Base-by-base conservation (phyloP, 108 stramenopile species). In the Schizochytrium sp. region DNA sequence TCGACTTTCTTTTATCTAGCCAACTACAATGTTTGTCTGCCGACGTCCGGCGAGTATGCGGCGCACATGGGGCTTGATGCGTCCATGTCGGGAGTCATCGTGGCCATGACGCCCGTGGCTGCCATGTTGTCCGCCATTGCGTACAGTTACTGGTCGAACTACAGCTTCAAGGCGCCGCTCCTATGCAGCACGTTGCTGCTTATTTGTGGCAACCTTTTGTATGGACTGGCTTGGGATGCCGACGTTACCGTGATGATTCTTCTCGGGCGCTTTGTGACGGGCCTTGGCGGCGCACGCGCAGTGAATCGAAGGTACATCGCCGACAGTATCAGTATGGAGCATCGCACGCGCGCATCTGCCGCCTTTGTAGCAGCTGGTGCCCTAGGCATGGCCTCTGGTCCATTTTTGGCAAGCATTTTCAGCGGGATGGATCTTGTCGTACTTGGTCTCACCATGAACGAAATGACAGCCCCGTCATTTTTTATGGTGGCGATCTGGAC, bases 271-370 rank as follows among this genome's bases (percentile, higher is more conserved):
- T 89, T 95, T n/a, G 87, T 97, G 72, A 95, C 92, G 72, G 97
- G 97, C 18, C 96, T 98, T 90, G 97, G 97, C 16, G 93, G 94
- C 55, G 95, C 96, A 29, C 91, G 97, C 71, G 92, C 92, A 5
- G 95, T 98, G 45, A 98, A 97, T 92, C 91, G 97, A 72, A 92
- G 96, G 21, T 98, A 97, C 92, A 97, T 97, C 92, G 96, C 97
- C 14, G 97, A 98, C 90, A 93, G 91, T 47, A 96, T 93, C 88
- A 88, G 88, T 58, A 91, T 93, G n/a, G 90, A 92, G 51, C 93
- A 96, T 44, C 93, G 96, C 44, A 97, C 97, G 41, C 91, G 95
- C 10, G 95, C 95, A 23, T 95, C 94, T 88, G 96, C 96, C 10
- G 95, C 94, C 44, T 96, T 97, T 92, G 97, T 97, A 41, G 94